Base-by-base conservation (phyloP, 2,329 filamentous ascomycete species). In the Calonectria leucothoes region DNA sequence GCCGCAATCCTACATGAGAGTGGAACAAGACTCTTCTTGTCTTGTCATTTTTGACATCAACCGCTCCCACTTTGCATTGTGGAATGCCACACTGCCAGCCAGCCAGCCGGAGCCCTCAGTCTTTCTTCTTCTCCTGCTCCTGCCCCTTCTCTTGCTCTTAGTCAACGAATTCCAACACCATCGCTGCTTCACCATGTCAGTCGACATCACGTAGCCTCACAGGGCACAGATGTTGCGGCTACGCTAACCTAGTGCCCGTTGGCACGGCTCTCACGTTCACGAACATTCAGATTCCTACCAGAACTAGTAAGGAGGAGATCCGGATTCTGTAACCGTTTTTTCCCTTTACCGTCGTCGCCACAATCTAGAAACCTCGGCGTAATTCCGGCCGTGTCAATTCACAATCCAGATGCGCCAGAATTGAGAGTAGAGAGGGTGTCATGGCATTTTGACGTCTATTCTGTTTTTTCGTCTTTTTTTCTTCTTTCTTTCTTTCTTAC, bases 171-270 rank as follows among this genome's bases (percentile, higher is more conserved):
- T 61, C 23, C 59, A 45, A 45, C 35, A 49, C 63, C 31, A 29
- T 49, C 31, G 69, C 23, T 71, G 51, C 51, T 51, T 59, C 51
- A 66, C 61, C 51, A 42, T 31, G 29, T 17, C 63, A 57, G 31
- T 35, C 17, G 25, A 35, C 63, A 29, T 33, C 31, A 12, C 17
- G 27, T 55, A 45, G 67, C 25, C 35, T 63, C 48, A 48, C 27
- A 31, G 25, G 37, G 59, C 57, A 29, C 52, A 57, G 33, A 42
- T 45, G 23, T 10, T 59, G 42, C 49, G 70, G 70, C 59, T 57
- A 39, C 70, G 49, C 70, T 72, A 72, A 42, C 1, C 57, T 72
- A 66, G 70, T 48, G 59, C 70, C 70, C 70, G 66, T 23, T 33
- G n/a, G 57, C 48, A 70, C 48, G 59, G 70, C 29, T 69, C 42